phyloP scores from a whole-genome alignment of 1,284 basidiomycete genomes.

The Uromyces viciae-fabae region DNA sequence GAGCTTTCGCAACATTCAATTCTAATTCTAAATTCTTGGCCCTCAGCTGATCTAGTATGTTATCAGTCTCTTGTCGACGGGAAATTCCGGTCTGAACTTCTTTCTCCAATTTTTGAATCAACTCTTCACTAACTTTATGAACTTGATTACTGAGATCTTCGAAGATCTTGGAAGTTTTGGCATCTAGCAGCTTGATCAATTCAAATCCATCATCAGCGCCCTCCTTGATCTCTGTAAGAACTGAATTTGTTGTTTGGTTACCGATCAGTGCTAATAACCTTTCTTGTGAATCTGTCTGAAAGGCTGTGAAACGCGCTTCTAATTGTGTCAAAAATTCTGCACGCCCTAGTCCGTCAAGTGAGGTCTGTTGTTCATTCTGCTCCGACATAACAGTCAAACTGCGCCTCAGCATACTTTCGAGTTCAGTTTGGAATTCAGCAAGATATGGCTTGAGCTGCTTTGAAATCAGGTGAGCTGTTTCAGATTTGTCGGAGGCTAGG shows the following conservation, averaged over 20 bases:
- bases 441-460: conserved; percentile 68
- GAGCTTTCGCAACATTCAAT: conserved; percentile 8
- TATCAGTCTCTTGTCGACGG: conserved; percentile 1
- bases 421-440: conserved; percentile 56
- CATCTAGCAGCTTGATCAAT: background rate
- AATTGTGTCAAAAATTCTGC: conserved; percentile 2
- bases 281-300: background rate
- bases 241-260: background rate
- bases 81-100: background rate
- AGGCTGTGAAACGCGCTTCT: background rate
- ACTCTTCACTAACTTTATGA: background rate
- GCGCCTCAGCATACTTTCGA: background rate
- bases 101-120: background rate
- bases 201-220: conserved; percentile 8
- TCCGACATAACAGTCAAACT: background rate
- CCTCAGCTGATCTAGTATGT: conserved; percentile 15
- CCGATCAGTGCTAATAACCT: background rate
- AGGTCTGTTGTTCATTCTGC: background rate
- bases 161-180: conserved; percentile 16
- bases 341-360: background rate
- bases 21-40: conserved; percentile 32
- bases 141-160: conserved; percentile 29
- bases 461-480: conserved; percentile 73
- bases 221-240: background rate
- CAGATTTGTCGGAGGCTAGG: conserved; percentile 74